Base-by-base conservation (phyloP, 1,139 yeast species). In the Lodderomyces parapsilosis region DNA sequence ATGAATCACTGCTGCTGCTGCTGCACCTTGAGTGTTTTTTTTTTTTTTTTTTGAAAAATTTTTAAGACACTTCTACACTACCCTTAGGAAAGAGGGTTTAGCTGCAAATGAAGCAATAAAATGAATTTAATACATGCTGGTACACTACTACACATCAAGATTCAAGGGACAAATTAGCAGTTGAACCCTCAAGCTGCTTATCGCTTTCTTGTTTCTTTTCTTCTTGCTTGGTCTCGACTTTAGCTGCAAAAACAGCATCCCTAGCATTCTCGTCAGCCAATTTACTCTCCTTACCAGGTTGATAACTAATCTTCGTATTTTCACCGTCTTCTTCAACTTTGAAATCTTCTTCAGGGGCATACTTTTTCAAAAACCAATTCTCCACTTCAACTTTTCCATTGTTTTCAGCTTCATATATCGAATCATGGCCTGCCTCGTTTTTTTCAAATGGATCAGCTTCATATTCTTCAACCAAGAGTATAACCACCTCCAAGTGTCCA, bases 361-460 rank as follows among this genome's bases (percentile, higher is more conserved):
- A 89, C 56, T 81, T 82, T 62, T 78, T 76, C 57, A 91, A 71
- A 58, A 87, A 79, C 73, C 85, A 90, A 43, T 80, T 78, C 54
- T 83, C 91, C 10, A 83, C 80, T 25, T 81, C 85, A 44, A 74
- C 78, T 52, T 80, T 74, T 36, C 76, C 80, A 54, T 81, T 84
- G 50, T 78, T 80, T 59, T 90, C 96, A 1, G 98, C 96, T 60
- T 91, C 97, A 59, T 71, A 90, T 51, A 93, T 83, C 2, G 89
- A 76, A 62, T 93, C 98, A 57, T 89, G 94, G 23, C 83, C 87
- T 37, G 83, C 80, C 13, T 66, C 62, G 65, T 93, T 93, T 63
- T 83, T 85, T 31, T 78, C 58, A 55, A 87, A 86, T 15, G 96
- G 91, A 60, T 93, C 96, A 0, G 91, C 95, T 6, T 76, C 74